Evolutionary conservation across 2,329 filamentous ascomycete species (phyloP).

Genomic region (Aspergillus persii): DNA sequence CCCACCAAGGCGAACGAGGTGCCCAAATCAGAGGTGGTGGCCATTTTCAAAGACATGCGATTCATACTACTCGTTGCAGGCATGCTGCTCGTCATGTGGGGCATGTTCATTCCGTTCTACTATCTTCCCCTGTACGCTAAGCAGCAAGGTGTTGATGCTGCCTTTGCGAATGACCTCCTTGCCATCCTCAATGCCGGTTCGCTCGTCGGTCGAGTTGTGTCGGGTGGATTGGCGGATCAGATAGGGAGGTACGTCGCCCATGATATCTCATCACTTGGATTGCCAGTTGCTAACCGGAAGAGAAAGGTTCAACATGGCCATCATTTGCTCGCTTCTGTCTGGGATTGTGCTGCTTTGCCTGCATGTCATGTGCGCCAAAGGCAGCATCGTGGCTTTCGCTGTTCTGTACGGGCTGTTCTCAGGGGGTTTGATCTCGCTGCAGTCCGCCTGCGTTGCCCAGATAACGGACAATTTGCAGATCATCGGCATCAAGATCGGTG

Average conservation of each 20-base stretch:
- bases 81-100: conserved; percentile 3
- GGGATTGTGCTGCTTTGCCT: neutral
- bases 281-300: neutral
- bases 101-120: conserved; percentile 4
- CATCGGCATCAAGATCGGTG: neutral
- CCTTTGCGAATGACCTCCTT: neutral
- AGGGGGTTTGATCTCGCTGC: neutral
- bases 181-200: conserved; percentile 1
- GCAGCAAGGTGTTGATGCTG: neutral
- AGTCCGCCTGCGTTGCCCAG: neutral
- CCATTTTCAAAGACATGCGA: neutral
- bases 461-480: neutral
- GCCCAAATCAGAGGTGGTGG: neutral
- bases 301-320: neutral
- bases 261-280: neutral
- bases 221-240: neutral
- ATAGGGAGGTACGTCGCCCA: neutral
- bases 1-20: neutral
- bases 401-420: conserved; percentile 1
- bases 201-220: neutral
- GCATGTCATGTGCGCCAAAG: neutral
- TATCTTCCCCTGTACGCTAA: neutral
- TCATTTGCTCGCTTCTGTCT: neutral
- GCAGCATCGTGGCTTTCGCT: neutral
- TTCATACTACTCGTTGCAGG: neutral